Conservation (phyloP, 2,329 filamentous ascomycete genomes). For the Sporothrix variecibatus region DNA sequence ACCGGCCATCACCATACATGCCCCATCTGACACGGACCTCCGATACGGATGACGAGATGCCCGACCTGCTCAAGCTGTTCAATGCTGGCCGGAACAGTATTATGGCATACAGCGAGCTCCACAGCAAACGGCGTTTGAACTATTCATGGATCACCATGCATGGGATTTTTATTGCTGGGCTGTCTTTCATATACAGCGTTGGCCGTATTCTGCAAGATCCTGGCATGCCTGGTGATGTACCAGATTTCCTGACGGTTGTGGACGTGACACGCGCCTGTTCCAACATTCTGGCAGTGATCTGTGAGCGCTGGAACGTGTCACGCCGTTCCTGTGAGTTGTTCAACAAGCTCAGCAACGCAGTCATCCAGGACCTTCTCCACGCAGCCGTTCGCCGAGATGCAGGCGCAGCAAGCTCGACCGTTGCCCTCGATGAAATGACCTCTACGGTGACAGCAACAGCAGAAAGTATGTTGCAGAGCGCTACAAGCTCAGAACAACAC, state of each 20-base stretch:
- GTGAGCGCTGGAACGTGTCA: constrained; percentile 13
- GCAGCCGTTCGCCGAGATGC: neutral
- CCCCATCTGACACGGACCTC: constrained; percentile 11
- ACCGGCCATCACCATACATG: constrained; percentile 26
- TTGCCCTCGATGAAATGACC: neutral
- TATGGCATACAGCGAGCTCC: constrained; percentile 17
- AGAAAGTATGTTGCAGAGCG: neutral
- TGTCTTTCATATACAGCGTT: constrained; percentile 11
- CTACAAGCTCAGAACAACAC: neutral
- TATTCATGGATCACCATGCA: constrained; percentile 21
- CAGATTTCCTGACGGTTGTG: neutral
- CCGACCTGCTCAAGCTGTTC: neutral
- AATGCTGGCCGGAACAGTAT: neutral
- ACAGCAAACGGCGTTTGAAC: neutral
- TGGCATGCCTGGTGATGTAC: neutral
- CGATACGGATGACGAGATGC: neutral
- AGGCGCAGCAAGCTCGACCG: neutral
- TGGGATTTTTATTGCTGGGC: constrained; percentile 15
- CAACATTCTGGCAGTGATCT: constrained; percentile 6
- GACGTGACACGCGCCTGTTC: constrained; percentile 15
- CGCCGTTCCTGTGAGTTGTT: constrained; percentile 15
- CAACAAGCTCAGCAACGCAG: constrained; percentile 20
- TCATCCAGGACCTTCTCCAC: neutral
- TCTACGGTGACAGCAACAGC: neutral
- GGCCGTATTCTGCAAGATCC: constrained; percentile 19